Evolutionary conservation across 1,284 basidiomycete species (phyloP).

Genomic region (Phellopilus nigrolimitatus): DNA sequence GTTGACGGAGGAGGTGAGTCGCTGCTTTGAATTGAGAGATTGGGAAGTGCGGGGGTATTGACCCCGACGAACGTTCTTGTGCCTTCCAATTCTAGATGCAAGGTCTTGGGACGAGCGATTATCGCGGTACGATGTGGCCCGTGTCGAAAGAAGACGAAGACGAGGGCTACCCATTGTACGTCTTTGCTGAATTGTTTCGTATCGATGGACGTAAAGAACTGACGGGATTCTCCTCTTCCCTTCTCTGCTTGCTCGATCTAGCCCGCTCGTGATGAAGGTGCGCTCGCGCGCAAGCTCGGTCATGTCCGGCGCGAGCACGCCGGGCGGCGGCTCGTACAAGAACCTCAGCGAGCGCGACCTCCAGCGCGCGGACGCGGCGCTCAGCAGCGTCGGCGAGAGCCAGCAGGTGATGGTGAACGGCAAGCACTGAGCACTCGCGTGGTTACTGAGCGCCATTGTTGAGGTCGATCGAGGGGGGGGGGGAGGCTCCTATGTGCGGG

Average conservation of each 20-base stretch:
- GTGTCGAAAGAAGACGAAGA: constrained; percentile 73
- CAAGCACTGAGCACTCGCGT: constrained; percentile 17
- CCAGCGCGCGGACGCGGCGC: constrained; percentile 76
- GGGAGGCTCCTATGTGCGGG: no score
- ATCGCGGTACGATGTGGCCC: constrained; percentile 75
- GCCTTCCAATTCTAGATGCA: constrained; percentile 63
- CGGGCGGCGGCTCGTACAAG: constrained; percentile 71
- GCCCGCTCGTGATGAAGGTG: constrained; percentile 88
- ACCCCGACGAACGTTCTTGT: constrained; percentile 11
- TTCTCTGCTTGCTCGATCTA: constrained; percentile 31
- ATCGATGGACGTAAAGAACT: not conserved
- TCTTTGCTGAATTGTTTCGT: constrained; percentile 23
- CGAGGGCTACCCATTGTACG: constrained; percentile 86
- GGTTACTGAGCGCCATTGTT: not conserved
- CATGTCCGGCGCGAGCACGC: constrained; percentile 84
- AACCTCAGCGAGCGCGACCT: constrained; percentile 84
- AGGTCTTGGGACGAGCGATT: constrained; percentile 79
- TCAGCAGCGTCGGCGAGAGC: constrained; percentile 54
- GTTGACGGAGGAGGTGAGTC: constrained; percentile 73
- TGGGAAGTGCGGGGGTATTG: not conserved
- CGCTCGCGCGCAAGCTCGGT: constrained; percentile 83
- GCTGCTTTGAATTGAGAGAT: not conserved
- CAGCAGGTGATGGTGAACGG: constrained; percentile 30
- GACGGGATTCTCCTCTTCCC: not conserved
- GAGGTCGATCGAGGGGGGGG: not conserved